Base-by-base conservation (phyloP, 345 rosid species). In the Moricandia arvensis region DNA sequence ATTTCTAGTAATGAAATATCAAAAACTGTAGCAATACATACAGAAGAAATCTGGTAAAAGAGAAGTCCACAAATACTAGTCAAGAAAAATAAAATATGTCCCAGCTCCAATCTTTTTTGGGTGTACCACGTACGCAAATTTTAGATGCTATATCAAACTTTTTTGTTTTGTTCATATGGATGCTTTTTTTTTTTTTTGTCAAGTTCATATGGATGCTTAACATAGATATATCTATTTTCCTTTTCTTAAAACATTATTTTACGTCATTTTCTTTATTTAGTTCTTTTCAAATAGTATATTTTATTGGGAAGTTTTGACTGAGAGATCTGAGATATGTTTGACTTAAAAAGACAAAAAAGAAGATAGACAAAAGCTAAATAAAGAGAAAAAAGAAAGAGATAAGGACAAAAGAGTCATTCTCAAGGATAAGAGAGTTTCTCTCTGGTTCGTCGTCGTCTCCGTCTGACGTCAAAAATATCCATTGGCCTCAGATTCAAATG, bases 381-480 rank as follows among this genome's bases (percentile, higher is more conserved):
- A 34, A 34, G 8, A 24, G 38, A 30, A 30, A 30, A 30, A 6
- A 63, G 15, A 24, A 37, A 30, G 15, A 58, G 4, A 0, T 4
- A 59, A 38, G 74, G 79, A 29, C 8, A 75, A 8, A 62, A 34
- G 4, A 1, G 80, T 76, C 7, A 76, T 54, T 76, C 1, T 0
- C 1, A 0, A 0, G 7, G 54, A 71, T n/a, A 77, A 63, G 72
- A 38, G 63, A 54, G 29, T 60, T 41, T 51, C 18, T 18, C 33
- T 0, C 13, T 47, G 29, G 27, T 26, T 21, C 7, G 76, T 75
- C 74, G 6, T 15, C 18, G 38, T 30, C 33, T 43, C 0, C 4
- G 51, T 27, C n/a, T 58, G 58, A 65, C 24, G 62, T 71, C 80
- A 77, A 71, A 63, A 70, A 77, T 37, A 71, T 77, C 66, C 35